Conservation (phyloP, 345 rosid species). For the Eucalyptus rudis region DNA sequence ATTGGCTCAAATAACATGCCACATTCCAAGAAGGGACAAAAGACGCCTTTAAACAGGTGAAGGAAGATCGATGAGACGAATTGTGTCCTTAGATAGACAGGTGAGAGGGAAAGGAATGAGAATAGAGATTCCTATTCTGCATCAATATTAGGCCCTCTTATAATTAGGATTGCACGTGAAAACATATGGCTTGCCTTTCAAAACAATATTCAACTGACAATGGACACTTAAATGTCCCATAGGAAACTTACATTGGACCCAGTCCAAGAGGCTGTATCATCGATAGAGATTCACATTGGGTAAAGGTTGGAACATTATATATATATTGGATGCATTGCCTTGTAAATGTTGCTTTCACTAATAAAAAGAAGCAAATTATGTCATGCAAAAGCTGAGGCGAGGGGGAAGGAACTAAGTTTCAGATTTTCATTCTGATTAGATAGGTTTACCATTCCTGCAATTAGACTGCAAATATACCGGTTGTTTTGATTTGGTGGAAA, state of each 20-base stretch:
- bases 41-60: not conserved
- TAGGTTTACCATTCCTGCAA: not conserved
- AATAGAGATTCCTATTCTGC: not conserved
- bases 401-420: not conserved
- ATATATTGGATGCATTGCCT: not conserved
- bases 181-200: not conserved
- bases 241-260: not conserved
- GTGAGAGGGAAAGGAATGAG: not conserved
- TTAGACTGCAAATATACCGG: not conserved
- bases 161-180: not conserved
- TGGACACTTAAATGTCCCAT: not conserved
- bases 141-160: not conserved
- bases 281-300: not conserved
- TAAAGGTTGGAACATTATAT: not conserved
- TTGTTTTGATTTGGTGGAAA: not conserved
- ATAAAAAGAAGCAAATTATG: not conserved
- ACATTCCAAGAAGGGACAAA: not conserved
- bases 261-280: not conserved
- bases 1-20: not conserved
- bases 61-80: not conserved
- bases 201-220: not conserved
- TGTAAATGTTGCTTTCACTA: not conserved
- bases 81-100: not conserved
- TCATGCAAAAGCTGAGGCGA: not conserved
- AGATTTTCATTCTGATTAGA: not conserved